Evolutionary conservation across 331 rosid genomes (phyloP).

Genomic region (Quercus tomentella): DNA sequence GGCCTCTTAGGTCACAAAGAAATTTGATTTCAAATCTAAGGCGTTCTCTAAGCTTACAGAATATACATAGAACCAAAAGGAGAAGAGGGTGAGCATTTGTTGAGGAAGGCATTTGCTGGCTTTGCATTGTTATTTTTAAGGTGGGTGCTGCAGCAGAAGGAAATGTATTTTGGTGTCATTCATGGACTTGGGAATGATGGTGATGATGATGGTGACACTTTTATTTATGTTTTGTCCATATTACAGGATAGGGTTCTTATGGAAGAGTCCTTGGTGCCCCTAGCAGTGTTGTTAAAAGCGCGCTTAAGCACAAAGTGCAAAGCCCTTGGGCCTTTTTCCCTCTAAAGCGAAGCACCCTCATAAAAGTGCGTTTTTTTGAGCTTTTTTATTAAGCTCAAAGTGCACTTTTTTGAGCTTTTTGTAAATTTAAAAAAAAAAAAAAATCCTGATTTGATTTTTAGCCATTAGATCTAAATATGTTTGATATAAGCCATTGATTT

Average conservation of each 20-base stretch:
- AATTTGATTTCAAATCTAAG: slow-evolving; percentile 37
- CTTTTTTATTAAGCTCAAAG: too few species aligned
- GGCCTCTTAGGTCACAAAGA: slow-evolving; percentile 61
- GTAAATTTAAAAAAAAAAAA: too few species aligned
- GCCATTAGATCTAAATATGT: too few species aligned
- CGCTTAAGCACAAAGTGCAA: too few species aligned
- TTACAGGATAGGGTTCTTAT: slow-evolving; percentile 60
- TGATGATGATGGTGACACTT: slow-evolving; percentile 51
- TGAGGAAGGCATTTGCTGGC: slow-evolving; percentile 64
- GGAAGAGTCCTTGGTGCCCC: slow-evolving; percentile 53
- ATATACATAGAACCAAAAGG: slow-evolving; percentile 19
- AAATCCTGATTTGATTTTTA: too few species aligned
- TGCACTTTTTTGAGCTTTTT: too few species aligned
- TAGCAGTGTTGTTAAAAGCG: too few species aligned
- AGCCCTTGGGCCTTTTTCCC: too few species aligned
- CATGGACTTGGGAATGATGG: slow-evolving; percentile 63
- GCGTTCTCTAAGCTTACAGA: slow-evolving; percentile 37
- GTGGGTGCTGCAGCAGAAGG: slow-evolving; percentile 83
- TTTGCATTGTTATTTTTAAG: slow-evolving; percentile 11
- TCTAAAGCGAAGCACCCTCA: too few species aligned
- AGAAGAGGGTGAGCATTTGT: slow-evolving; percentile 20
- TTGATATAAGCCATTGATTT: too few species aligned
- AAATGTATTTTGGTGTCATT: slow-evolving; percentile 75
- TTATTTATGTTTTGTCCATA: slow-evolving; percentile 59
- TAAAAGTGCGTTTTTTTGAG: too few species aligned